Evolutionary conservation across 1,284 basidiomycete species (phyloP).

Genomic region (Volvariella surrecta): DNA sequence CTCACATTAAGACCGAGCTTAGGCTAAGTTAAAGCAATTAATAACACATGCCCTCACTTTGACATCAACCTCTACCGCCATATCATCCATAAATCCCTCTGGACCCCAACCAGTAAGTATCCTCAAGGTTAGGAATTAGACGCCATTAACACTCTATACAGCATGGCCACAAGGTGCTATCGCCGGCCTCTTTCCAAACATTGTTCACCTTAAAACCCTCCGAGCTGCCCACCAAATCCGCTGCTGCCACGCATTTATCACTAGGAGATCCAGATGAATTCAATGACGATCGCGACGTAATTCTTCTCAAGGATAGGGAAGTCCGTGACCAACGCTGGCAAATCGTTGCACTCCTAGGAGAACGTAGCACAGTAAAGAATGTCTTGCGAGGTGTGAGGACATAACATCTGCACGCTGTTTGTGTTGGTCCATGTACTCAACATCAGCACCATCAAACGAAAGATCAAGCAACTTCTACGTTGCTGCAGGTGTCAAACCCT

Average conservation of each 20-base stretch:
- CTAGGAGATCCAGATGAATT: slow-evolving; percentile 14
- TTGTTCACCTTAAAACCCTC: slow-evolving; percentile 70
- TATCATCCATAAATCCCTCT: slow-evolving; percentile 69
- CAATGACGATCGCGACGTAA: slow-evolving; percentile 43
- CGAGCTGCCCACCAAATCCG: slow-evolving; percentile 68
- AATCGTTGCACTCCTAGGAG: slow-evolving; percentile 62
- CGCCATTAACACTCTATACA: slow-evolving; percentile 24
- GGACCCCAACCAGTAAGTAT: slow-evolving; percentile 8
- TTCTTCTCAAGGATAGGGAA: slow-evolving; percentile 53
- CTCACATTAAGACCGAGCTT: neutral
- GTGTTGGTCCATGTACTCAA: no score
- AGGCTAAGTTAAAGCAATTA: slow-evolving; percentile 78
- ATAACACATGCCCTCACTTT: slow-evolving; percentile 71
- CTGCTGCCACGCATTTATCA: slow-evolving; percentile 46
- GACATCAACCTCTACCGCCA: slow-evolving; percentile 65
- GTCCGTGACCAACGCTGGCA: slow-evolving; percentile 66
- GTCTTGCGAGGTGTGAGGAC: slow-evolving; percentile 27
- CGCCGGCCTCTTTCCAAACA: slow-evolving; percentile 62
- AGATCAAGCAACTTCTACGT: no score
- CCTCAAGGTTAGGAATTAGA: slow-evolving; percentile 15
- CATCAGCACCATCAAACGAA: no score
- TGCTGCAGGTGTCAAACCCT: no score
- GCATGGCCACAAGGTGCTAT: slow-evolving; percentile 39
- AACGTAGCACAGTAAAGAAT: slow-evolving; percentile 67
- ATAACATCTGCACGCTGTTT: neutral